Evolutionary conservation across 2,329 filamentous ascomycete genomes (phyloP).

Genomic region (Alternaria sp.): DNA sequence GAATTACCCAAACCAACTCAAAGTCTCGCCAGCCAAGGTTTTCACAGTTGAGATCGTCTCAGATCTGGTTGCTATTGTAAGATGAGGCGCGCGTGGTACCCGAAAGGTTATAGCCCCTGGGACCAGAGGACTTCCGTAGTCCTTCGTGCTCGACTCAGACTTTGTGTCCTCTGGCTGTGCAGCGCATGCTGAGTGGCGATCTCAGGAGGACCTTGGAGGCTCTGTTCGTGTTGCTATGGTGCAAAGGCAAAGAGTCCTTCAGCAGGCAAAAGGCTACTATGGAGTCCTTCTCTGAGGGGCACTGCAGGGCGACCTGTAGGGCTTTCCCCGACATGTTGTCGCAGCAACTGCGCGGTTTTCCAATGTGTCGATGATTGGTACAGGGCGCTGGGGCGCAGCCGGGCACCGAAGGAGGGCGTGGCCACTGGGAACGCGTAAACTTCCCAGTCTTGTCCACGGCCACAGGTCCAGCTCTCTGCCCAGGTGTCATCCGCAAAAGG

Average conservation of each 20-base stretch:
- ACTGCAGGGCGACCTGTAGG: conserved; percentile 23
- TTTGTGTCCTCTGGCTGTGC: neutral
- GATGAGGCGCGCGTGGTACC: conserved; percentile 4
- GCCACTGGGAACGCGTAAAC: conserved; percentile 13
- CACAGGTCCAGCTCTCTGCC: neutral
- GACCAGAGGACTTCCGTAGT: neutral
- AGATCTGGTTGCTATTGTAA: conserved; percentile 2
- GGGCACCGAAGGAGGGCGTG: conserved; percentile 13
- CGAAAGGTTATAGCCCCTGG: conserved; percentile 5
- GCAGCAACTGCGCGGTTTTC: neutral
- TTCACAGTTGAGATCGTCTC: neutral
- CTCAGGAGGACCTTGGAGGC: conserved; percentile 2
- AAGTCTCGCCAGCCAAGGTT: conserved; percentile 2
- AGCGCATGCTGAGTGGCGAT: neutral
- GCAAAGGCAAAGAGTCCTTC: neutral
- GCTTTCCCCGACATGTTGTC: conserved; percentile 10
- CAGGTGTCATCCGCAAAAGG: conserved; percentile 15
- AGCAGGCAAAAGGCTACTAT: neutral
- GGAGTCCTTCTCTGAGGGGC: conserved; percentile 4
- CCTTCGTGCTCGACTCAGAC: neutral
- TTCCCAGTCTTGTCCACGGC: conserved; percentile 19
- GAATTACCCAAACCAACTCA: neutral
- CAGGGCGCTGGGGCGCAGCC: conserved; percentile 29
- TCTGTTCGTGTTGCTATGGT: neutral
- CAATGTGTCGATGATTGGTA: neutral